Conservation (phyloP, 2,329 filamentous ascomycete genomes). For the Huntiella savannae region DNA sequence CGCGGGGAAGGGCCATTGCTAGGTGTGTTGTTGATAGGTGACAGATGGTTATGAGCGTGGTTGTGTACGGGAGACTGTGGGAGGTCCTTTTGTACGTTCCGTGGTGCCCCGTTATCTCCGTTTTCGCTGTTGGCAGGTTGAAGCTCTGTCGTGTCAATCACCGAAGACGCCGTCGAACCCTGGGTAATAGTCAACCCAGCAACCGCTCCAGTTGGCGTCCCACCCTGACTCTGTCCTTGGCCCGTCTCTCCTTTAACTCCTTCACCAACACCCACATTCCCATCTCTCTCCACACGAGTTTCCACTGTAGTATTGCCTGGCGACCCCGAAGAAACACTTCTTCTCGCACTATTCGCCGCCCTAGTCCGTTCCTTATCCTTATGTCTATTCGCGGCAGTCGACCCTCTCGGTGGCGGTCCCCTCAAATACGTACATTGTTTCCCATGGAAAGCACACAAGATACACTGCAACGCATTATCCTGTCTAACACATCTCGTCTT, state of each 20-base stretch:
- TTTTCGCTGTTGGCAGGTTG: constrained; percentile 6
- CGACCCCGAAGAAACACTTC: constrained; percentile 7
- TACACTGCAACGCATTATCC: constrained; percentile 37
- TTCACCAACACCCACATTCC: too few relatives aligned
- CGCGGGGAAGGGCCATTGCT: neutral
- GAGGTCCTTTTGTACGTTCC: neutral
- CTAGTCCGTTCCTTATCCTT: constrained; percentile 13
- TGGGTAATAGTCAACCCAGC: constrained; percentile 1
- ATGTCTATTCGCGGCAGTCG: constrained; percentile 15
- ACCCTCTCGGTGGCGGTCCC: constrained; percentile 18
- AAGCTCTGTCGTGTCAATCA: neutral
- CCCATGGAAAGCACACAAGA: constrained; percentile 46
- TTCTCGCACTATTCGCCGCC: constrained; percentile 1
- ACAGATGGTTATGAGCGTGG: too few relatives aligned
- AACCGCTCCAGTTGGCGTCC: neutral
- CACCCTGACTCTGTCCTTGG: too few relatives aligned
- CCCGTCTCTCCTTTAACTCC: too few relatives aligned
- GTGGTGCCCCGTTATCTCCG: constrained; percentile 8
- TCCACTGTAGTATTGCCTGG: neutral
- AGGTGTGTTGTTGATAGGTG: neutral
- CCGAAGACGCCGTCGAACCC: neutral
- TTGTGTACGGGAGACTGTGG: neutral
- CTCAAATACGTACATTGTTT: constrained; percentile 45
- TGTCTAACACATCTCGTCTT: constrained; percentile 48
- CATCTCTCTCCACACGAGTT: too few relatives aligned